phyloP scores from a whole-genome alignment of 352 stramenopile genomes.

The Pilasporangium apinafurcum region DNA sequence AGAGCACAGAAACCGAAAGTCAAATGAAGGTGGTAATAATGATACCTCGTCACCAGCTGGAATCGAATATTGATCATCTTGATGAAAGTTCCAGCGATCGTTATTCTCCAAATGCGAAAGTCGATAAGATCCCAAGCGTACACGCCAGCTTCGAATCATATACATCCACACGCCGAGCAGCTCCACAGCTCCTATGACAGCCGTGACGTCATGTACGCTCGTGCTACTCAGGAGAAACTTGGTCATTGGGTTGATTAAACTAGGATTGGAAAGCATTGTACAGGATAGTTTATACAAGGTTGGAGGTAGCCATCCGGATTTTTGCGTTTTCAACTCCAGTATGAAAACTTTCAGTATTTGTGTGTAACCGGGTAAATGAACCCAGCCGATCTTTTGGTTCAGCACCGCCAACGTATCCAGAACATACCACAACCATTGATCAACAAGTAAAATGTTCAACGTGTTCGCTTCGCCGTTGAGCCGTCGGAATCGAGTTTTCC shows the following conservation, averaged over 20 bases:
- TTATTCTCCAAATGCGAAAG: constrained; percentile 87
- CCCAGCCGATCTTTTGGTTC: constrained; percentile 87
- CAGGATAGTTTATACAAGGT: constrained; percentile 87
- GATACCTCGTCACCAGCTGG: constrained; percentile 82
- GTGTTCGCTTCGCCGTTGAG: constrained; percentile 81
- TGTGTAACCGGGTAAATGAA: constrained; percentile 78
- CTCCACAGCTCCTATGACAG: constrained; percentile 81
- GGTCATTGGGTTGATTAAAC: constrained; percentile 87
- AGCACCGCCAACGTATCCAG: constrained; percentile 84
- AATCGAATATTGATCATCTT: constrained; percentile 88
- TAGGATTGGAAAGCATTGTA: constrained; percentile 85
- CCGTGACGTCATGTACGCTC: constrained; percentile 83
- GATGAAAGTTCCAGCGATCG: constrained; percentile 87
- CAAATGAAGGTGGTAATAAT: constrained; percentile 78
- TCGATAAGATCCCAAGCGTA: constrained; percentile 79
- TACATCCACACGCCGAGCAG: constrained; percentile 89
- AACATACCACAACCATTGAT: constrained; percentile 89
- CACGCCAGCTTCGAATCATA: constrained; percentile 88
- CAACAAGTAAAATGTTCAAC: constrained; percentile 82
- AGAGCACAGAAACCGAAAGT: constrained; percentile 81
- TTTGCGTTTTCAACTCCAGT: constrained; percentile 84
- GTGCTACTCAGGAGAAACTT: constrained; percentile 85
- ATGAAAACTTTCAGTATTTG: constrained; percentile 89
- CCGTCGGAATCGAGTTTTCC: constrained; percentile 76
- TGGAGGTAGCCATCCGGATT: constrained; percentile 79